phyloP scores from a whole-genome alignment of 2,329 filamentous ascomycete genomes.

The Elsinoe ampelina region DNA sequence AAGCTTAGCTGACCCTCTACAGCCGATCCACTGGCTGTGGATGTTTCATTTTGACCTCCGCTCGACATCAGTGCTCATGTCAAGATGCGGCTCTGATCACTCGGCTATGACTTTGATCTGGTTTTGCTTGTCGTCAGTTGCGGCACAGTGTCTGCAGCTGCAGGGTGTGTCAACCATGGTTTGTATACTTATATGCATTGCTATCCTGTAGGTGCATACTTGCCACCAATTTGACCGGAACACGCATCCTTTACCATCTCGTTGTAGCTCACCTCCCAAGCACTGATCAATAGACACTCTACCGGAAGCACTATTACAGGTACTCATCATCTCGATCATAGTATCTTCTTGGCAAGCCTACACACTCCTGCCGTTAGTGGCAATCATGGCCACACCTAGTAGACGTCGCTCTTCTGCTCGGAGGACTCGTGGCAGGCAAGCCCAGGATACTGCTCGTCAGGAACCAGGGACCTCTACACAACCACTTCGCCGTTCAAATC shows the following conservation, averaged over 20 bases:
- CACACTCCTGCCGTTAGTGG: neutral
- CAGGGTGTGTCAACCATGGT: neutral
- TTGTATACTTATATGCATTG: constrained; percentile 2
- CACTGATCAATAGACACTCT: too few species aligned
- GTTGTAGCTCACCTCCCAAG: too few species aligned
- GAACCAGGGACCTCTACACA: neutral
- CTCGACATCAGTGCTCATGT: constrained; percentile 6
- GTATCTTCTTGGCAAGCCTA: neutral
- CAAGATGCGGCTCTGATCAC: constrained; percentile 3
- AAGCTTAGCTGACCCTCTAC: neutral
- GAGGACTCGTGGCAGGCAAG: neutral
- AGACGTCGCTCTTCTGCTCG: neutral
- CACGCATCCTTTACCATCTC: neutral
- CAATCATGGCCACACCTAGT: neutral
- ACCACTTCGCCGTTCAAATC: neutral
- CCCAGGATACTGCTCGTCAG: neutral
- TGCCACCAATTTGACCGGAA: neutral
- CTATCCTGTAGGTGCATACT: neutral
- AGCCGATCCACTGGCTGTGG: constrained; percentile 4
- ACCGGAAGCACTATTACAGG: too few species aligned
- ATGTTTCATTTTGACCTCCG: neutral
- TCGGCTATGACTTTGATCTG: neutral
- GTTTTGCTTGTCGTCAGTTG: neutral
- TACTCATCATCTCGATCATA: too few species aligned
- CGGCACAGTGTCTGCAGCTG: constrained; percentile 5